Base-by-base conservation (phyloP, 192 early-diverging fungal species). In the Spinellus fusiger region DNA sequence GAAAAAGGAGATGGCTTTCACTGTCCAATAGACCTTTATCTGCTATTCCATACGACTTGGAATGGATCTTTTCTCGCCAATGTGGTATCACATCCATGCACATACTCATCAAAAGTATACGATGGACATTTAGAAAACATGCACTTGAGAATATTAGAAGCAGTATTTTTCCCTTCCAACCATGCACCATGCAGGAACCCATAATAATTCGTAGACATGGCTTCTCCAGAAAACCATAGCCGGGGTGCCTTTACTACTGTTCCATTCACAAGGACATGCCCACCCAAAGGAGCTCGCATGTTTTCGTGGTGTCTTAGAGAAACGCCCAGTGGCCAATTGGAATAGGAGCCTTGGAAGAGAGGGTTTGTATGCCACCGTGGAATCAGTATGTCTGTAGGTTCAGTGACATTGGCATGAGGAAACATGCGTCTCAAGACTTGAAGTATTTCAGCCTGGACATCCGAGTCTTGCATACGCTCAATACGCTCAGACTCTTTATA, bases 141-240 rank as follows among this genome's bases (percentile, higher is more conserved):
- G 10, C 40, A 44, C 10, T 10, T 44, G 13, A 44, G 18, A n/a
- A 44, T 44, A 12, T 12, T n/a, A n/a, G 4, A 12, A n/a, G 40
- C 40, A 12, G 40, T 44, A 18, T 44, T 18, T 18, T 18, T 12
- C 13, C 74, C 74, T 12, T 71, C 70, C 6, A 68, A 13, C 70
- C 69, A 73, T 16, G 74, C 74, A n/a, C 74, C 74, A 44, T 75
- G 74, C 3, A 72, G 53, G 25, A 53, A 75, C 4, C 74, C 74
- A 57, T 73, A 75, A 31, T 64, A 73, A 6, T 55, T 46, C 13
- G 53, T 7, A 1, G 65, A 68, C 51, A 57, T 64, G 5, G 71
- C 65, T 55, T 75, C 74, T n/a, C 74, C 74, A 34, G 74, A 49
- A 48, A 75, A 75, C 70, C 65, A 75, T n/a, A 75, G 32, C 10